Evolutionary conservation across 192 early-diverging fungal genomes (phyloP).

Genomic region (Geosiphon pyriformis): DNA sequence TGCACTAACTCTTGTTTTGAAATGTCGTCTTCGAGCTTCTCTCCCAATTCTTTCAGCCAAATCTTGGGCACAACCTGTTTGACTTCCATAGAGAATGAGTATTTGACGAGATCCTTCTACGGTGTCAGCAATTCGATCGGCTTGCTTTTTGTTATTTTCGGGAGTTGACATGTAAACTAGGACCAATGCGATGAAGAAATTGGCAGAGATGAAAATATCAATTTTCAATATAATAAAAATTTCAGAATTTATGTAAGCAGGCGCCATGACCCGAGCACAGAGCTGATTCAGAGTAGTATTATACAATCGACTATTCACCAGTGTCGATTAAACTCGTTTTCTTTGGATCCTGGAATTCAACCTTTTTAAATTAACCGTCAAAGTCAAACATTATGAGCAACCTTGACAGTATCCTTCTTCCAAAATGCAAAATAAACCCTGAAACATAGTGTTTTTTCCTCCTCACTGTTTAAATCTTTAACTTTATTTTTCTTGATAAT

Average conservation of each 20-base stretch:
- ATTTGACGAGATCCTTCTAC: constrained; percentile 33
- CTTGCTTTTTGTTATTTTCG: not conserved
- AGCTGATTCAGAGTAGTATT: too few species aligned
- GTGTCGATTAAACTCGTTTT: too few species aligned
- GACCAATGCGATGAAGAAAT: too few species aligned
- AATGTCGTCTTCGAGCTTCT: constrained; percentile 74
- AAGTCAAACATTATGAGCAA: constrained; percentile 7
- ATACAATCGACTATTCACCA: too few species aligned
- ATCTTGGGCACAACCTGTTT: constrained; percentile 92
- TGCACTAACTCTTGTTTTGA: constrained; percentile 51
- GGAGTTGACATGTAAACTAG: not conserved
- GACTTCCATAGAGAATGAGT: constrained; percentile 82
- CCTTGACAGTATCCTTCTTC: constrained; percentile 5
- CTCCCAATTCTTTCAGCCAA: constrained; percentile 76
- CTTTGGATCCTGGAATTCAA: too few species aligned
- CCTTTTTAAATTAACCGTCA: too few species aligned
- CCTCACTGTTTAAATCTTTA: not conserved
- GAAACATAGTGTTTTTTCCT: not conserved
- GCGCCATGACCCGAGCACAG: too few species aligned
- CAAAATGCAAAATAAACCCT: not conserved
- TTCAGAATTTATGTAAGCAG: too few species aligned
- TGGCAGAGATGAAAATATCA: too few species aligned
- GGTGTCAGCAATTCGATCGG: not conserved
- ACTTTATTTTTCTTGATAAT: not conserved
- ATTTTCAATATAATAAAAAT: too few species aligned